These are phyloP conservation scores for Xylaria hypoxylon DNA, from an alignment of 2,329 filamentous ascomycete species.

Conservation along the genomic window DNA sequence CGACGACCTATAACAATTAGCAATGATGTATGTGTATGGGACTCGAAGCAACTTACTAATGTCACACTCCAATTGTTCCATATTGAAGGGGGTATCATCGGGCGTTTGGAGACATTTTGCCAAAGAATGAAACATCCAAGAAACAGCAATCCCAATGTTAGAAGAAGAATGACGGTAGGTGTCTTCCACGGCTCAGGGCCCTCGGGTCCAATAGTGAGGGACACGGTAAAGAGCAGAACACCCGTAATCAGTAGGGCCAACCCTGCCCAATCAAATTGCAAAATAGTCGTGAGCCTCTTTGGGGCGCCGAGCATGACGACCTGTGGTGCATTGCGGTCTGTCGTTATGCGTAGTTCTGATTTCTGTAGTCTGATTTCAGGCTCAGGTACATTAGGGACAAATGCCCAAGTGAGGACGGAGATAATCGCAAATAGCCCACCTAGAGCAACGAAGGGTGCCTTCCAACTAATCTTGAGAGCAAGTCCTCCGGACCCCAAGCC, in stretches of 20 bases:
- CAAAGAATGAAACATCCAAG: slow-evolving; percentile 50
- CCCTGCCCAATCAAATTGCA: slow-evolving; percentile 50
- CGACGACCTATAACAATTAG: slow-evolving; percentile 44
- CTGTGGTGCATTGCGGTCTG: slow-evolving; percentile 40
- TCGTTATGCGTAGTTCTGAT: slow-evolving; percentile 38
- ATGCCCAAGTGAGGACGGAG: slow-evolving; percentile 44
- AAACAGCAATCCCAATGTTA: slow-evolving; percentile 48
- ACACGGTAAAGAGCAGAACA: slow-evolving; percentile 49
- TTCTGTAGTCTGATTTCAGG: slow-evolving; percentile 37
- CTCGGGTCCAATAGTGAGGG: slow-evolving; percentile 51
- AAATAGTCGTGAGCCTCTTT: slow-evolving; percentile 37
- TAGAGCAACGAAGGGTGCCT: slow-evolving; percentile 50
- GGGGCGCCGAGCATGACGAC: slow-evolving; percentile 40
- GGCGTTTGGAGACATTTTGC: slow-evolving; percentile 49
- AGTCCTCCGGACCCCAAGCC: slow-evolving; percentile 51
- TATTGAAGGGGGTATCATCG: slow-evolving; percentile 51
- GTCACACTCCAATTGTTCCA: slow-evolving; percentile 48
- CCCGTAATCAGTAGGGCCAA: slow-evolving; percentile 48
- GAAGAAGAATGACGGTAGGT: slow-evolving; percentile 50
- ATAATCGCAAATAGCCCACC: slow-evolving; percentile 47
- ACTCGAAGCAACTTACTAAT: slow-evolving; percentile 42
- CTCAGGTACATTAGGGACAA: slow-evolving; percentile 48
- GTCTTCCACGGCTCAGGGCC: slow-evolving; percentile 51
- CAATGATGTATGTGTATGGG: neutral
- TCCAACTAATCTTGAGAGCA: slow-evolving; percentile 49